Base-by-base conservation (phyloP, 1,284 basidiomycete genomes). In the Malassezia equina region DNA sequence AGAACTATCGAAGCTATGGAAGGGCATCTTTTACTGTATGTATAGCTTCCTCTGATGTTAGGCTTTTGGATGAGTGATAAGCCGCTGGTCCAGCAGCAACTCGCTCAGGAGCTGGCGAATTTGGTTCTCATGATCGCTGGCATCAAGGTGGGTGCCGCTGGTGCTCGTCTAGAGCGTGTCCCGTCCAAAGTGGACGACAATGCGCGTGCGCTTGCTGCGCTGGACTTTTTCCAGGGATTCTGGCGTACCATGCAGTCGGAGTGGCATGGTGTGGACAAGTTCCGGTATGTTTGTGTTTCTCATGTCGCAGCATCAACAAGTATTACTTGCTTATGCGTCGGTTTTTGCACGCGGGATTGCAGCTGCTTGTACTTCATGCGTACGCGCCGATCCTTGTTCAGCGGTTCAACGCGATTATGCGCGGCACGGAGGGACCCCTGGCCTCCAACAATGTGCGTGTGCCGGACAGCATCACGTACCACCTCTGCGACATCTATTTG, bases 1-100 rank as follows among this genome's bases (percentile, higher is more conserved):
- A 24, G 93, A 96, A 73, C 86, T 95, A 83, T 81, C 82, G 57
- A 94, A 90, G 76, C 76, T 96, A 32, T 96, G 93, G 93, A 95
- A 96, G 75, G 93, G 91, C 0, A 81, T 98, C 48, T 98, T 94
- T 76, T 96, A 95, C 76, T 95, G 71, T 53, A 39, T 47, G 51
- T 46, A 7, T 17, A 12, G 27, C 9, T 25, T 4, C 24, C 2
- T 15, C 27, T 32, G 27, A 47, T 32, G 12, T 28, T 23, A 60
- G 57, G 60, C 31, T 96, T 93, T 76, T 98, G 91, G 91, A 96
- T 96, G 90, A 95, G 90, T 3, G 93, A 98, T 78, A 98, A 98
- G 75, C 91, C 93, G 6, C 80, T 93, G 3, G 85, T 98, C 4
- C 93, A 98, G 74, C 94, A 98, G 75, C 84, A 84, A 3, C 81